A percentile compares a stretch with the other conserved stretches of the same genome.
phyloP scores from a whole-genome alignment of 805 yeast genomes.

The Danielia oregonensis region DNA sequence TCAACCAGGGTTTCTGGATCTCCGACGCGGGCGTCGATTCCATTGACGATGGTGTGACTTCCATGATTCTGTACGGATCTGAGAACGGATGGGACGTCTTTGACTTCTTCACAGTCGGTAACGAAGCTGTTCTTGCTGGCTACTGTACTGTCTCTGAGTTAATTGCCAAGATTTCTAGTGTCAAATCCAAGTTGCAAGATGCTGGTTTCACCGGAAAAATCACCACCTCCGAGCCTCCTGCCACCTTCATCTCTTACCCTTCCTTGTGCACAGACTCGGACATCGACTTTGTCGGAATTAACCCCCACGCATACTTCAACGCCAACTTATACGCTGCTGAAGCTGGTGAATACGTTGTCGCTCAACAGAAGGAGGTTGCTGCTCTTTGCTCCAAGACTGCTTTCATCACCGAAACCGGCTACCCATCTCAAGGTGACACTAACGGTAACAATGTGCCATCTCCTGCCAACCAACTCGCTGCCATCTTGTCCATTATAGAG shows the following conservation, averaged over 20 bases:
- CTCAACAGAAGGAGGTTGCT: constrained; percentile 56
- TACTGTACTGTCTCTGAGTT: constrained; percentile 61
- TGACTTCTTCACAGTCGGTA: constrained; percentile 77
- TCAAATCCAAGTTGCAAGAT: constrained; percentile 49
- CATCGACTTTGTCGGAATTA: constrained; percentile 81
- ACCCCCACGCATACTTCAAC: constrained; percentile 85
- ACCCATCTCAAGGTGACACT: constrained; percentile 69
- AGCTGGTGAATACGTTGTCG: constrained; percentile 68
- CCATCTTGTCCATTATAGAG: constrained; percentile 60
- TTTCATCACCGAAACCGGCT: constrained; percentile 81
- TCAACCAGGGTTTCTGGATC: constrained; percentile 90
- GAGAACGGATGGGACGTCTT: constrained; percentile 69
- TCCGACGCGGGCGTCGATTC: constrained; percentile 60
- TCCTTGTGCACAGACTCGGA: constrained; percentile 63
- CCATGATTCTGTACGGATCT: constrained; percentile 44
- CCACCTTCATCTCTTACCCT: constrained; percentile 58
- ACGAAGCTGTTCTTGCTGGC: constrained; percentile 74
- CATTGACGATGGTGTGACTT: constrained; percentile 55
- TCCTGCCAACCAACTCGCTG: constrained; percentile 63
- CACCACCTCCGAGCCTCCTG: constrained; percentile 92
- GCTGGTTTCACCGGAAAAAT: constrained; percentile 78
- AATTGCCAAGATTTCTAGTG: constrained; percentile 58
- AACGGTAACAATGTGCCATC: constrained; percentile 76
- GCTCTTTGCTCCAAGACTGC: constrained; percentile 55
- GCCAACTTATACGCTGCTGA: constrained; percentile 52